Evolutionary conservation across 1,284 basidiomycete species (phyloP).

Genomic region (Boletellus sp.): DNA sequence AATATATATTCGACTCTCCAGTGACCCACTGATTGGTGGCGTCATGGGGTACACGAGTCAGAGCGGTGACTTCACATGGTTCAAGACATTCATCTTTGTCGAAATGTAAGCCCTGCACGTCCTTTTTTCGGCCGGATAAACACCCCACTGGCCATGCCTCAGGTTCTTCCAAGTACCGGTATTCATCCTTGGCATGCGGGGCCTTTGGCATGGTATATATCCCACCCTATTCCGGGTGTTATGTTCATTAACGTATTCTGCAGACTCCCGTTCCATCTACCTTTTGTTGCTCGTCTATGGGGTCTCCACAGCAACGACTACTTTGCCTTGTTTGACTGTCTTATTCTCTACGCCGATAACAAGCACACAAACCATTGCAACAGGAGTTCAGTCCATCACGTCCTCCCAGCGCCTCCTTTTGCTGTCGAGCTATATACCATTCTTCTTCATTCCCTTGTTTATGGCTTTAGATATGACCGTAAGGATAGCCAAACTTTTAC

Average conservation of each 20-base stretch:
- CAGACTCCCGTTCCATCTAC: constrained; percentile 49
- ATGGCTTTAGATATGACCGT: constrained; percentile 73
- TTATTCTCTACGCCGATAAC: constrained; percentile 48
- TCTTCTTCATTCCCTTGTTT: constrained; percentile 64
- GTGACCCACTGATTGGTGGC: constrained; percentile 63
- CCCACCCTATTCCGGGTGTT: not conserved
- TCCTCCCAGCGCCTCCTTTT: constrained; percentile 48
- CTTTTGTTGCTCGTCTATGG: constrained; percentile 67
- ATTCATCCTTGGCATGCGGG: constrained; percentile 65
- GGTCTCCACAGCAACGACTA: constrained; percentile 75
- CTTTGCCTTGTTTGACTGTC: constrained; percentile 64
- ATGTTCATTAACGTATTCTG: not conserved
- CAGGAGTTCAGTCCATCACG: constrained; percentile 39
- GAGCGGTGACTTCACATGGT: constrained; percentile 51
- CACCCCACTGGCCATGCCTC: constrained; percentile 16
- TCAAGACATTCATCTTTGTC: constrained; percentile 59
- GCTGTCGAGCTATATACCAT: constrained; percentile 74
- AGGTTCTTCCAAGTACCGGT: constrained; percentile 76
- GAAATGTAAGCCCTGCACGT: constrained; percentile 44
- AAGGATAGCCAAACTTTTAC: constrained; percentile 31
- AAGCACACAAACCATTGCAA: constrained; percentile 31
- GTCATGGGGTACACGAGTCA: constrained; percentile 44
- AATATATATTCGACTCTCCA: constrained; percentile 49
- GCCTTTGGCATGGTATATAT: constrained; percentile 58
- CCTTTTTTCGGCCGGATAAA: constrained; percentile 10